Base-by-base conservation (phyloP, 208 protist species). In the Trypanosoma theileri region DNA sequence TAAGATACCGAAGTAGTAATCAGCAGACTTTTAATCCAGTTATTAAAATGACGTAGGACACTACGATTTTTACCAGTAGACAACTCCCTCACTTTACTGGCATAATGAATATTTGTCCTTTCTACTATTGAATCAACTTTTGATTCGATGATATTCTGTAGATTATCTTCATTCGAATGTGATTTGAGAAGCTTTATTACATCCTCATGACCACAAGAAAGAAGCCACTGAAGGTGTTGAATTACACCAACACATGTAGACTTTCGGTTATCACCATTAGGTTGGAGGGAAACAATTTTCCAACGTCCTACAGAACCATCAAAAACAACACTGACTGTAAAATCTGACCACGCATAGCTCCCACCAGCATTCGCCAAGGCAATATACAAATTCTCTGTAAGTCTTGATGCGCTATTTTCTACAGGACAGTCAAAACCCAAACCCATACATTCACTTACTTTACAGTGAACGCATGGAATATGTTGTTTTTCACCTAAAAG, bases 341-440 rank as follows among this genome's bases (percentile, higher is more conserved):
- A 90, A 75, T 95, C 86, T 7, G 86, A 92, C 89, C 89, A 95
- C 45, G 75, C 89, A 58, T 79, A 91, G 54, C 78, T 86, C 21
- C 89, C 89, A 2, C 89, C 89, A 16, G 79, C 79, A 65, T 95
- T 95, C 19, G 81, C 89, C 16, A 95, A 66, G 28, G 78, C 76
- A 69, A 95, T 85, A 45, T 80, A 86, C 46, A 95, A 69, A 22
- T 79, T 53, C 35, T 87, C 71, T 44, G 81, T 81, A 6, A 95
- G 78, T 31, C 17, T 56, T 44, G 58, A 71, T 48, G 59, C 64
- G 0, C 11, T 31, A 64, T 71, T 64, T 40, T 67, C 73, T 4
- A 40, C 50, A 11, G 71, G 66, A 48, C 50, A 74, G 17, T 51
- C 8, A 57, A 73, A 69, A 45, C 82, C 85, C 24, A 92, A 71